Evolutionary conservation across 1,139 yeast species (phyloP), one percentile per base, ranked within the genome.

Genomic region (Arxiozyma slooffiae): DNA sequence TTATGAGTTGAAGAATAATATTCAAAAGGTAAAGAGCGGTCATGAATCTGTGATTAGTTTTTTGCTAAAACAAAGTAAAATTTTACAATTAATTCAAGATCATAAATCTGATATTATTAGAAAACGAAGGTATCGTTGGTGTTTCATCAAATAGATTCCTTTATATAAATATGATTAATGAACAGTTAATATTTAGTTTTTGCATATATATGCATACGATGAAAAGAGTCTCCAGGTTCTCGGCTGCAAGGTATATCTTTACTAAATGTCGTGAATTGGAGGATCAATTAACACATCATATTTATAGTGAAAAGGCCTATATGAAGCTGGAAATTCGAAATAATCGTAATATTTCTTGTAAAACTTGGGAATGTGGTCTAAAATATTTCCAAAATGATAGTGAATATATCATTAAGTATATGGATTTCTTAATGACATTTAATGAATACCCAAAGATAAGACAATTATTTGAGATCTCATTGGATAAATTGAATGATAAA

Each of bases 361-460:
- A 83, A 62, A 82, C 90, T 40, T 84, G 88, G 66, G 95, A 86
- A 57, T 69, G 88, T 47, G 97, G 95, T 1, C 70, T 85, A 70
- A 85, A 81, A 63, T 68, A 77, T 53, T 84, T 78, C 62, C 64
- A 73, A 20, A 63, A 50, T 22, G 76, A 80, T 56, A 84, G 86
- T 3, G 78, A 75, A 26, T 90, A 82, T 63, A 74, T 89, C 47
- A 72, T 76, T 54, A 77, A 79, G 48, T 90, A 90, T 65, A 72
- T 92, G 60, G 80, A 83, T 54, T 90, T 85, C 63, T 71, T 92
- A 55, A 78, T 88, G 38, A 71, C 77, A 57, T 76, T 78, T 40
- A 85, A 85, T 64, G 96, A 89, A 65, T 84, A 82, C 52, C 84
- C 87, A 37, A 86, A 84, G 60, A 86, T 90, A 18, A 81, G 92